A percentile compares a stretch with the other conserved stretches of the same genome.
These are phyloP conservation scores for Prunella vulgaris DNA, from an alignment of 257 asterid genomes.

Conservation along the genomic window DNA sequence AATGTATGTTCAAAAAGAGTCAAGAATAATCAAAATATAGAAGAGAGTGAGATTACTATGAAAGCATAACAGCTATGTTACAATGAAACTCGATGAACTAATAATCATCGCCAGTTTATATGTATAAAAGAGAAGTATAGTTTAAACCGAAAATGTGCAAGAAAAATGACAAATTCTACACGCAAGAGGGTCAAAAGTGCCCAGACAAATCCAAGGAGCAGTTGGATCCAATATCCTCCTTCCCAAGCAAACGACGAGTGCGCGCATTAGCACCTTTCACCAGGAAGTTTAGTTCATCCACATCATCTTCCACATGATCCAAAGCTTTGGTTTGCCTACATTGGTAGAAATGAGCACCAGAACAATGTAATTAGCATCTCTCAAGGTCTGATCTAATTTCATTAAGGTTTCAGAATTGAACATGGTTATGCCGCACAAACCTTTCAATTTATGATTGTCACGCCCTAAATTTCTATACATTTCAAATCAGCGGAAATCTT, in stretches of 20 bases:
- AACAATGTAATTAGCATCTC: background rate
- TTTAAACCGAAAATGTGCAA: background rate
- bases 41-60: too few relatives aligned
- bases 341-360: background rate
- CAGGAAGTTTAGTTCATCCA: slow-evolving; percentile 50
- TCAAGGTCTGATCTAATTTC: background rate
- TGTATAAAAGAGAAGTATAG: background rate
- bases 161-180: background rate
- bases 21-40: too few relatives aligned
- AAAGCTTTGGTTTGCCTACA: slow-evolving; percentile 59
- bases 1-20: too few relatives aligned
- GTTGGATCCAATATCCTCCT: slow-evolving; percentile 23
- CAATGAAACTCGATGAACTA: background rate
- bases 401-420: background rate
- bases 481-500: too few relatives aligned
- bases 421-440: slow-evolving; percentile 23
- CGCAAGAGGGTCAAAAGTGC: background rate
- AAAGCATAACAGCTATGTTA: background rate
- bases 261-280: slow-evolving; percentile 58
- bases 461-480: too few relatives aligned
- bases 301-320: slow-evolving; percentile 48
- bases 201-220: background rate
- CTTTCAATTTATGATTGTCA: slow-evolving; percentile 60
- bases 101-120: background rate
- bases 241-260: slow-evolving; percentile 53